Base-by-base conservation (phyloP, 106 monocot species). In the Xerophyta viscosa region DNA sequence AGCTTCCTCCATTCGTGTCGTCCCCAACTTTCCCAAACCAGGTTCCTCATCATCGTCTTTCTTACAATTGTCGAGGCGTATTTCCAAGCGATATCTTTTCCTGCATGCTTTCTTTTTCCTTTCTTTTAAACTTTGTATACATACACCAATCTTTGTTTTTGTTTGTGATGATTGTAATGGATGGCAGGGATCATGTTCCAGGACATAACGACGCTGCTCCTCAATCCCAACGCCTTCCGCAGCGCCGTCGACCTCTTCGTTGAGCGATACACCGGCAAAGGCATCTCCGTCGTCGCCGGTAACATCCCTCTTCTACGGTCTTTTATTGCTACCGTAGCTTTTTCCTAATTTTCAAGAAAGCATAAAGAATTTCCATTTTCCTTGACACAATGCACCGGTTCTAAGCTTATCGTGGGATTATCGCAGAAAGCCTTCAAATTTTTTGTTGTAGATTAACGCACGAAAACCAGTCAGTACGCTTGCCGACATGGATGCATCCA, bases 21-120 rank as follows among this genome's bases (percentile, higher is more conserved):
- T 58, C n/a, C 58, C 58, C 41, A 58, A 58, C 43, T 58, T 58
- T 27, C 58, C 58, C 41, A 58, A 58, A n/a, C 58, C 41, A 58
- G 58, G 58, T 51, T 9, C 2, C 11, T 33, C 7, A 33, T 33
- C 7, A 6, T 33, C 39, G 10, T 39, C 2, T 39, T 39, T 39
- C 13, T 15, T 39, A n/a, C n/a, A n/a, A n/a, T n/a, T n/a, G n/a
- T n/a, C n/a, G n/a, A n/a, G n/a, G n/a, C n/a, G n/a, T n/a, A n/a
- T n/a, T n/a, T n/a, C n/a, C n/a, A n/a, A n/a, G n/a, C n/a, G n/a
- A 12, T 15, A 3, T 39, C 13, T 39, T 39, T 36, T 39, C 39
- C 15, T 39, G 39, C 15, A 12, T 15, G n/a, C n/a, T n/a, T n/a
- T n/a, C n/a, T n/a, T n/a, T n/a, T n/a, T n/a, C n/a, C n/a, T n/a